Conservation (phyloP, 305 asterid genomes). For the Solanum hybrid region DNA sequence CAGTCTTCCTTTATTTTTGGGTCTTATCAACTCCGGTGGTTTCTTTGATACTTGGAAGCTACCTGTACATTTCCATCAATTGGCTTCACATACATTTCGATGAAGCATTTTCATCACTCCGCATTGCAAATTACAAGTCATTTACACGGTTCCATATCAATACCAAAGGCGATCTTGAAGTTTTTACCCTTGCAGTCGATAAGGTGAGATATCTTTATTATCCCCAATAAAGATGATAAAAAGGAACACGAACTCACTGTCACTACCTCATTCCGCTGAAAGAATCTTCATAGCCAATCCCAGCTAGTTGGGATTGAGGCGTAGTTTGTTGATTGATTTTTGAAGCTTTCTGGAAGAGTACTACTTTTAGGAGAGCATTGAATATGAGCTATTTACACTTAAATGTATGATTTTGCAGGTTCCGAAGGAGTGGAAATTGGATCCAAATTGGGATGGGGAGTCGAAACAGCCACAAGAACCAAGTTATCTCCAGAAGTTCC, state of each 20-base stretch:
- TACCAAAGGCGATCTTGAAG: slow-evolving; percentile 74
- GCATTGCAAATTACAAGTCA: slow-evolving; percentile 94
- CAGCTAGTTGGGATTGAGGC: neutral
- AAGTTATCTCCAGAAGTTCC: slow-evolving; percentile 62
- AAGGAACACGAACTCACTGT: neutral
- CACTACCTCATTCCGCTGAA: neutral
- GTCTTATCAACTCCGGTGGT: slow-evolving; percentile 68
- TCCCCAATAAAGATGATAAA: neutral
- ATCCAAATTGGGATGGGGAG: slow-evolving; percentile 78
- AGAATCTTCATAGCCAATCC: neutral
- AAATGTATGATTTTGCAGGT: slow-evolving; percentile 45
- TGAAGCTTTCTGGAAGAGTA: neutral
- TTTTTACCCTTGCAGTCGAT: slow-evolving; percentile 93
- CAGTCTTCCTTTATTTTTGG: slow-evolving; percentile 49
- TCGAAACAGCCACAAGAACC: slow-evolving; percentile 39
- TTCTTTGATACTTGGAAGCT: slow-evolving; percentile 90
- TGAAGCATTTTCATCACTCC: slow-evolving; percentile 96
- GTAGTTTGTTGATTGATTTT: neutral
- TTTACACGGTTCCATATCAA: slow-evolving; percentile 85
- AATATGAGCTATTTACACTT: neutral
- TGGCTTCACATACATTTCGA: slow-evolving; percentile 98
- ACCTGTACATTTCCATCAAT: slow-evolving; percentile 87
- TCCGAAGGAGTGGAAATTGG: slow-evolving; percentile 93
- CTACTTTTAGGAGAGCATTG: neutral
- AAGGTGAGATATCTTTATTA: slow-evolving; percentile 39